Evolutionary conservation across 163 green algal genomes (phyloP), one percentile per base, ranked within the genome.

Genomic region (Scenedesmus sp.): DNA sequence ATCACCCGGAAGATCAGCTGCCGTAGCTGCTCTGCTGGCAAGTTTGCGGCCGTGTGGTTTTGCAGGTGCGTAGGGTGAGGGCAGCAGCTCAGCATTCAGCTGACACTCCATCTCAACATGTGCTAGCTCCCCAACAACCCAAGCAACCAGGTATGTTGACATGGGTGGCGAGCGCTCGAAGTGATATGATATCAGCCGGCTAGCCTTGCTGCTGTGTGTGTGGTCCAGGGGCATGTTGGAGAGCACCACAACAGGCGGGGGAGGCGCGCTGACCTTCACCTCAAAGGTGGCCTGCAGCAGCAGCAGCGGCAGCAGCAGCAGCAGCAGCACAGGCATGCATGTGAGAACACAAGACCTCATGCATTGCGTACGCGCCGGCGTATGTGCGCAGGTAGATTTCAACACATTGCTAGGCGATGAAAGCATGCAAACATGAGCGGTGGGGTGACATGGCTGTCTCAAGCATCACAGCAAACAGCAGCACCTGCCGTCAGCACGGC

Each of bases 131-230:
- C 97, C 98, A 73, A 98, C 93, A 9, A 99, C 95, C 54, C 98
- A 95, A 18, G 96, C 98, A 9, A 99, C 84, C 64, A 99, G 94
- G 94, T 99, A 99, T 9, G 96, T 97, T 84, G 94, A 96, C 97
- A 99, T 99, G 23, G 93, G 92, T 1, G 98, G 98, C 0, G 95
- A 97, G 15, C 82, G 52, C 76, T 93, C 55, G 93, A 98, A 99
- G 90, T 92, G 84, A 23, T 90, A 88, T 0, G 70, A 46, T 9
- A 93, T 56, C 34, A 93, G 74, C 4, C 73, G 57, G 13, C 34
- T 26, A 7, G 26, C 5, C 2, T 12, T 59, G 59, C 57, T 16
- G 84, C 54, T 66, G 54, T 87, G 84, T 62, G 90, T 91, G 74
- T 92, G 82, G 89, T 67, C 84, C 16, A 93, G 84, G 13, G 90